Conservation (phyloP, 495 filamentous ascomycete genomes). For the Penicillium lividum region DNA sequence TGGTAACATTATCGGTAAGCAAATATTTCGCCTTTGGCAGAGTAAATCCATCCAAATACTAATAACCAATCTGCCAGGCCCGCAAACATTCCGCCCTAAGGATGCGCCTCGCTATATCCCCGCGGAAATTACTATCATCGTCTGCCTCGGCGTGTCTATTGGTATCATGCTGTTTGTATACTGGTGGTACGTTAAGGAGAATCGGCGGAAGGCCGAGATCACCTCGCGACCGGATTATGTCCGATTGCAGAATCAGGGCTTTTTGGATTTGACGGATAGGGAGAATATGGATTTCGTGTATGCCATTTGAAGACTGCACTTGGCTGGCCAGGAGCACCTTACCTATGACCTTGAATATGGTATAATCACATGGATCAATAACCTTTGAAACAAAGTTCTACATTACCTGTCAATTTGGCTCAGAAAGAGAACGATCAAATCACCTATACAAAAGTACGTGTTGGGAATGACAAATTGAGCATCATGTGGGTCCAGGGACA, state of each 20-base stretch:
- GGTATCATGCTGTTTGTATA: conserved; percentile 61
- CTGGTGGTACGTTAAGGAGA: conserved; percentile 61
- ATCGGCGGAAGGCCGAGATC: conserved; percentile 58
- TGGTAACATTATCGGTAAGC: conserved; percentile 46
- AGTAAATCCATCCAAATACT: conserved; percentile 7
- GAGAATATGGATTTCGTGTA: conserved; percentile 12
- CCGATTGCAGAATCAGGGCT: conserved; percentile 65
- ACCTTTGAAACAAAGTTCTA: not conserved
- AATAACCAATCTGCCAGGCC: conserved; percentile 31
- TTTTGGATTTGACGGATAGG: conserved; percentile 10
- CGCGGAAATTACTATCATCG: conserved; percentile 67
- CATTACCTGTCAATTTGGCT: no score
- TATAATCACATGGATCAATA: not conserved
- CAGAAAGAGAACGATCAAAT: no score
- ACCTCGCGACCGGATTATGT: conserved; percentile 57
- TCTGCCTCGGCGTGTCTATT: conserved; percentile 46
- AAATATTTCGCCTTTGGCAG: not conserved
- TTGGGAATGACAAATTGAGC: not conserved
- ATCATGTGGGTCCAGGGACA: not conserved
- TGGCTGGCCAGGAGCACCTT: not conserved
- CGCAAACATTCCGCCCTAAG: conserved; percentile 59
- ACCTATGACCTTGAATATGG: not conserved
- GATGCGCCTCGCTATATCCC: conserved; percentile 65
- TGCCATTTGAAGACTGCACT: conserved; percentile 10
- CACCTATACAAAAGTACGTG: not conserved